phyloP scores from a whole-genome alignment of 1,139 yeast genomes.

The Suhomyces bokatorum region DNA sequence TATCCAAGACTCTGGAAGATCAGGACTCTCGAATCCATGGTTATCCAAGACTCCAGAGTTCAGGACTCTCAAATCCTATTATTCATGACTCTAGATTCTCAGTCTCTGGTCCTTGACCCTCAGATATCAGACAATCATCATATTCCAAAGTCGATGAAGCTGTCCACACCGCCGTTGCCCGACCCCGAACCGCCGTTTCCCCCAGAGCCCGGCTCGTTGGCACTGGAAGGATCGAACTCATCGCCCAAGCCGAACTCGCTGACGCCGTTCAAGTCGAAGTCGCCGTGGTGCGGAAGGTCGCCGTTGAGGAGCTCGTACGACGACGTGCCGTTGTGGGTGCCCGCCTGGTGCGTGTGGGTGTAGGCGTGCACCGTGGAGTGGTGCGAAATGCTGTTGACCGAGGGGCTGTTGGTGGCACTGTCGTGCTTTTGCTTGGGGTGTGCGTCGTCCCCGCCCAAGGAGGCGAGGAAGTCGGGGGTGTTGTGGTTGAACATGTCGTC shows the following conservation, averaged over 20 bases:
- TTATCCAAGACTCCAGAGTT: too few species aligned
- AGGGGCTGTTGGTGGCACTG: constrained; percentile 7
- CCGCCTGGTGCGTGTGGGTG: constrained; percentile 12
- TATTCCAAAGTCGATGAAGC: constrained; percentile 19
- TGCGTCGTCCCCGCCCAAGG: constrained; percentile 6
- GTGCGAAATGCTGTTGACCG: constrained; percentile 3
- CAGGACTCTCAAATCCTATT: too few species aligned
- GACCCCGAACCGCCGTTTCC: constrained; percentile 1
- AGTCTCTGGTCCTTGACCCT: too few species aligned
- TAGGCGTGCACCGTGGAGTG: constrained; percentile 11
- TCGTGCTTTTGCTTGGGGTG: constrained; percentile 1
- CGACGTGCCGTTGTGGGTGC: constrained; percentile 5
- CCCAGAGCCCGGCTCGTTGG: background rate
- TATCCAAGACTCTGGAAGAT: too few species aligned
- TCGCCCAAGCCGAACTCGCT: constrained; percentile 5
- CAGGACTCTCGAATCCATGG: too few species aligned
- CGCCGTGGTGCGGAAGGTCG: constrained; percentile 10
- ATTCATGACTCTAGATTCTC: too few species aligned
- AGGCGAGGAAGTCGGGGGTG: constrained; percentile 34
- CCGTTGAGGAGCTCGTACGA: constrained; percentile 8
- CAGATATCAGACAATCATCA: too few species aligned
- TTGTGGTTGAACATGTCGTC: constrained; percentile 18
- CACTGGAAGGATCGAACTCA: background rate
- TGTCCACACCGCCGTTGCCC: constrained; percentile 16
- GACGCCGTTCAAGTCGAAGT: constrained; percentile 8